Base-by-base conservation (phyloP, 345 rosid genomes). In the Cardamine chenopodiifolia region DNA sequence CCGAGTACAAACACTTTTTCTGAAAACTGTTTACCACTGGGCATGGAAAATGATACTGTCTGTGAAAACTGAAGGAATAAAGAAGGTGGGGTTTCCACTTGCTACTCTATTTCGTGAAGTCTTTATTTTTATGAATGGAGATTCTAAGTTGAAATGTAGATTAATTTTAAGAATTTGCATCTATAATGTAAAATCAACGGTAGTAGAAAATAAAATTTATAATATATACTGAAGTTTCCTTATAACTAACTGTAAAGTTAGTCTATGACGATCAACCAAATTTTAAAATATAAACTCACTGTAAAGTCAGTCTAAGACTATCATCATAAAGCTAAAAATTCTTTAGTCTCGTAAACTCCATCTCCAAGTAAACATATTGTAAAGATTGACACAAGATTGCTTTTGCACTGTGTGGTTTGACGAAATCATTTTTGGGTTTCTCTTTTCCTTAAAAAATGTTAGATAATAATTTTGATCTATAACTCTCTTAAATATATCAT, bases 1-100 rank as follows among this genome's bases (percentile, higher is more conserved):
- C 56, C 56, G 29, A 68, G 63, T 18, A 69, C 73, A 56, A 17
- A 40, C 73, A 40, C 54, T 57, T 56, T 68, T 54, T 37, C 37
- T 17, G 19, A 13, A 56, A 29, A 57, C 22, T 56, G 29, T 39
- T 55, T 31, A 20, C 58, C 12, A 70, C 17, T 56, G 20, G 26
- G 15, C 14, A 57, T 53, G 40, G 15, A 28, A 52, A 28, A 69
- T 68, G 0, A 69, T 69, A 13, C n/a, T 56, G 65, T 44, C 60
- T 60, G 19, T 34, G 75, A 48, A 32, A 34, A 11, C 4, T 34
- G 59, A 45, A 47, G 35, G 12, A 47, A 22, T 3, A 19, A 29
- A 19, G 6, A 23, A 22, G 22, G 66, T 71, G 58, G 56, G 34
- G 74, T 47, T 59, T 32, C 74, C 66, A 70, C 66, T 22, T 32